Evolutionary conservation across 2,329 filamentous ascomycete species (phyloP).

Genomic region (Phoma sp.): DNA sequence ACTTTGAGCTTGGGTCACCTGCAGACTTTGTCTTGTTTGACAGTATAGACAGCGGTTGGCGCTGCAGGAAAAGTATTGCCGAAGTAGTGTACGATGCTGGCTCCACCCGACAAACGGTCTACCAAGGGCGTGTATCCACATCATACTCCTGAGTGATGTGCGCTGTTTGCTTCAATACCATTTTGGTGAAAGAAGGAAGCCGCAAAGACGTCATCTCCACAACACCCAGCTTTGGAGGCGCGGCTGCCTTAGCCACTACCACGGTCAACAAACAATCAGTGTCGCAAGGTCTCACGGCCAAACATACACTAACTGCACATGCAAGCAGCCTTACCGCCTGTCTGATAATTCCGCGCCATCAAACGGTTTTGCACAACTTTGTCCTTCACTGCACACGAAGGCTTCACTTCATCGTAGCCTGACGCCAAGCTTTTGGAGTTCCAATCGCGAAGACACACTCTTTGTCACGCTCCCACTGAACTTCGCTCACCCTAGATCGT

Average conservation of each 20-base stretch:
- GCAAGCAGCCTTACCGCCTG: constrained; percentile 7
- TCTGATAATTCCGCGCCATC: neutral
- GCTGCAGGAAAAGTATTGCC: constrained; percentile 48
- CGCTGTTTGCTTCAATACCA: neutral
- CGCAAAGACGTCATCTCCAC: neutral
- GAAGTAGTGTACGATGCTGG: constrained; percentile 55
- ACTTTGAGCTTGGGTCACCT: constrained; percentile 43
- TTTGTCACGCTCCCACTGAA: neutral
- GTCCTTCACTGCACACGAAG: neutral
- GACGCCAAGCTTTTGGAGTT: neutral
- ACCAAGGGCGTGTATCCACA: constrained; percentile 22
- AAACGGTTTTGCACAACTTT: neutral
- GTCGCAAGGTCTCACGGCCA: constrained; percentile 1
- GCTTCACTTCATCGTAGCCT: constrained; percentile 13
- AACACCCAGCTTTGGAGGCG: neutral
- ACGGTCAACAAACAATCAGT: constrained; percentile 8
- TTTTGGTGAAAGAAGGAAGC: neutral
- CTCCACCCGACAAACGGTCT: constrained; percentile 38
- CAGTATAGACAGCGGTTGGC: constrained; percentile 46
- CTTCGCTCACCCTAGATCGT: neutral
- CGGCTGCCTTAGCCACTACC: constrained; percentile 1
- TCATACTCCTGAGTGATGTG: neutral
- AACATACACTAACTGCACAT: neutral
- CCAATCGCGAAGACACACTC: neutral
- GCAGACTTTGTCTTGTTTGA: constrained; percentile 54